Conservation (phyloP, 2,329 filamentous ascomycete genomes). For the Neofusicoccum sp. region DNA sequence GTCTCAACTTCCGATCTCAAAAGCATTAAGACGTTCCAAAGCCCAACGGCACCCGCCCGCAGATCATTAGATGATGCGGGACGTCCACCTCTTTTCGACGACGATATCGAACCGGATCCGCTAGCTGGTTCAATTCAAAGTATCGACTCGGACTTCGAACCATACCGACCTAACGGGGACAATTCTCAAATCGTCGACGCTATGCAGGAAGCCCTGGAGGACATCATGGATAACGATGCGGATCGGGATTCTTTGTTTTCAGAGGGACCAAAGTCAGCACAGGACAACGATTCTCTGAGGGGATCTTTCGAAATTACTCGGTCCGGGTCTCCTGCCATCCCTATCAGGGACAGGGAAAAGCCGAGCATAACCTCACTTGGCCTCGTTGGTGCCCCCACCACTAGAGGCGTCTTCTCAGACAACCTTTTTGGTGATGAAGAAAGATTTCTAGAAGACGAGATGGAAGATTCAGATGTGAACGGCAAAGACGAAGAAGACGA, state of each 20-base stretch:
- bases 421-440: conserved; percentile 91
- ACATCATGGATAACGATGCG: conserved; percentile 84
- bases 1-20: conserved; percentile 64
- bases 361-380: conserved; percentile 91
- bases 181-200: conserved; percentile 85
- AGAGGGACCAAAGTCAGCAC: conserved; percentile 54
- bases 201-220: conserved; percentile 88
- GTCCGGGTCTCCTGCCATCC: conserved; percentile 44
- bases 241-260: conserved; percentile 67
- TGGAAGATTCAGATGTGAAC: conserved; percentile 68
- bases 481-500: conserved; percentile 72
- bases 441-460: conserved; percentile 82
- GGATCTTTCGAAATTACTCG: conserved; percentile 63
- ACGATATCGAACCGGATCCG: conserved; percentile 74
- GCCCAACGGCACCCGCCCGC: conserved; percentile 54
- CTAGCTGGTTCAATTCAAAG: conserved; percentile 79
- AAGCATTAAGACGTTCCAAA: conserved; percentile 48
- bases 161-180: conserved; percentile 52
- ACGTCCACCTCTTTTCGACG: conserved; percentile 71
- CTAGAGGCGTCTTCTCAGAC: conserved; percentile 90
- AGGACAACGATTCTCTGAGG: conserved; percentile 63
- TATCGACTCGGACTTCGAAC: conserved; percentile 70
- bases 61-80: conserved; percentile 71
- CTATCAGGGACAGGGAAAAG: conserved; percentile 59
- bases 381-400: conserved; percentile 81